Evolutionary conservation across 208 protist species (phyloP).

Genomic region (Leishmania gerbilli): DNA sequence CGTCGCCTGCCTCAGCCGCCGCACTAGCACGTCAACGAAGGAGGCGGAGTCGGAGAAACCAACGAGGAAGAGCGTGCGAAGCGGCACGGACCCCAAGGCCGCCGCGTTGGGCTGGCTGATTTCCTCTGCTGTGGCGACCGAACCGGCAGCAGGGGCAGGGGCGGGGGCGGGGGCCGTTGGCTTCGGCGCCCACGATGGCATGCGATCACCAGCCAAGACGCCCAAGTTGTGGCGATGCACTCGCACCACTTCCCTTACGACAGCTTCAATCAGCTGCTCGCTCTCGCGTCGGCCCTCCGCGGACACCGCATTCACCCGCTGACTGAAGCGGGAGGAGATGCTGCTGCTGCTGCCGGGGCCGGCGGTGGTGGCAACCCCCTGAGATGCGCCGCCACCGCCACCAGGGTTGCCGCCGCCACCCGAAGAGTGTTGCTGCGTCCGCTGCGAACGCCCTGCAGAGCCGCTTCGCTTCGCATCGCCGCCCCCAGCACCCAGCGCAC

Average conservation of each 20-base stretch:
- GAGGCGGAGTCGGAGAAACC: conserved; percentile 69
- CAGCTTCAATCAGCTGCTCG: conserved; percentile 56
- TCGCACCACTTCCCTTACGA: conserved; percentile 53
- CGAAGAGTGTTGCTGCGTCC: conserved; percentile 9
- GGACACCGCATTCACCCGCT: conserved; percentile 4
- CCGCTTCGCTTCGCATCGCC: conserved; percentile 14
- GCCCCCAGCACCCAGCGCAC: not conserved
- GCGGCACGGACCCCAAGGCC: conserved; percentile 8
- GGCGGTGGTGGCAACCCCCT: not conserved
- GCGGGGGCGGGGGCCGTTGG: not conserved
- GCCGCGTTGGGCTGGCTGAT: not conserved
- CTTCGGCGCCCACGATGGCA: conserved; percentile 15
- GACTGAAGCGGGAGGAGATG: not conserved
- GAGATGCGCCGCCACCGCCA: conserved; percentile 7
- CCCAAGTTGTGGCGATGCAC: conserved; percentile 77
- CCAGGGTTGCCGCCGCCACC: not conserved
- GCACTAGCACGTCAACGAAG: conserved; percentile 54
- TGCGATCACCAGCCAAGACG: conserved; percentile 27
- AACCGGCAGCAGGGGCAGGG: not conserved
- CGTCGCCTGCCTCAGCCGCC: conserved; percentile 45
- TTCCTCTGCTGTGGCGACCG: not conserved
- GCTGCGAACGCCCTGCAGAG: conserved; percentile 11
- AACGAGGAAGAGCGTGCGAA: conserved; percentile 52
- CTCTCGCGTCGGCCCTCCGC: conserved; percentile 40
- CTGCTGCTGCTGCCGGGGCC: not conserved